Evolutionary conservation across 2,329 filamentous ascomycete species (phyloP).

Genomic region (Epicoccum nigrum): DNA sequence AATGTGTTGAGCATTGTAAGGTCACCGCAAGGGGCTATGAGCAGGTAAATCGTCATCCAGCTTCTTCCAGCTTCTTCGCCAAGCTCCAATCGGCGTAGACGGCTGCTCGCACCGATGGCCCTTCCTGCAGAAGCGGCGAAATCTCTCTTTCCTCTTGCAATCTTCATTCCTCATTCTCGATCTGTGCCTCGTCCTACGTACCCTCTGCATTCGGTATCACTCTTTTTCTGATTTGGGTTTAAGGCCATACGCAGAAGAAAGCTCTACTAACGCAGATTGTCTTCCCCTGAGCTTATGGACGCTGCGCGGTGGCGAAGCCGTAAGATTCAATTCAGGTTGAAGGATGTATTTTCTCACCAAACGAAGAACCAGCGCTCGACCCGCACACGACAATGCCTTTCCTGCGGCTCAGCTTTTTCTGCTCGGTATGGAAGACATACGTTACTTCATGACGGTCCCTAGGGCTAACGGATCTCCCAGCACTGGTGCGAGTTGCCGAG

Average conservation of each 20-base stretch:
- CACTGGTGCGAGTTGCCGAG: constrained; percentile 89
- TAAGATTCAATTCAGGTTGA: constrained; percentile 59
- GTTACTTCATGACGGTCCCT: neutral
- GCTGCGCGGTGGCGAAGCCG: constrained; percentile 43
- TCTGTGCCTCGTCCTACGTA: neutral
- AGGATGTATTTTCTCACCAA: constrained; percentile 66
- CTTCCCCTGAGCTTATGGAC: constrained; percentile 14
- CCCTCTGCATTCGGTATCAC: constrained; percentile 8
- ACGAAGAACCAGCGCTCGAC: constrained; percentile 61
- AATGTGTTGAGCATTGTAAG: neutral
- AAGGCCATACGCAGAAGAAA: constrained; percentile 30
- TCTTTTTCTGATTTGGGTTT: constrained; percentile 12
- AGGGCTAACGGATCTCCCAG: constrained; percentile 54
- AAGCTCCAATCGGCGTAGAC: constrained; percentile 8
- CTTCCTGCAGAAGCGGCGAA: constrained; percentile 11
- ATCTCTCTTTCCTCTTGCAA: neutral
- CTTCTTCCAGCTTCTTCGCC: neutral
- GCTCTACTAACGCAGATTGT: constrained; percentile 20
- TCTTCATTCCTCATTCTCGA: constrained; percentile 10
- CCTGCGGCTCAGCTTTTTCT: constrained; percentile 83
- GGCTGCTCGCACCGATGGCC: constrained; percentile 6
- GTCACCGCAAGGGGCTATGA: neutral
- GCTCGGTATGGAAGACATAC: constrained; percentile 65
- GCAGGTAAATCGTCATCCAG: neutral
- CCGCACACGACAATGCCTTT: constrained; percentile 74